Evolutionary conservation across 192 early-diverging fungal genomes (phyloP), one percentile per base, ranked within the genome.

Genomic region (Mycoemilia scoparia): DNA sequence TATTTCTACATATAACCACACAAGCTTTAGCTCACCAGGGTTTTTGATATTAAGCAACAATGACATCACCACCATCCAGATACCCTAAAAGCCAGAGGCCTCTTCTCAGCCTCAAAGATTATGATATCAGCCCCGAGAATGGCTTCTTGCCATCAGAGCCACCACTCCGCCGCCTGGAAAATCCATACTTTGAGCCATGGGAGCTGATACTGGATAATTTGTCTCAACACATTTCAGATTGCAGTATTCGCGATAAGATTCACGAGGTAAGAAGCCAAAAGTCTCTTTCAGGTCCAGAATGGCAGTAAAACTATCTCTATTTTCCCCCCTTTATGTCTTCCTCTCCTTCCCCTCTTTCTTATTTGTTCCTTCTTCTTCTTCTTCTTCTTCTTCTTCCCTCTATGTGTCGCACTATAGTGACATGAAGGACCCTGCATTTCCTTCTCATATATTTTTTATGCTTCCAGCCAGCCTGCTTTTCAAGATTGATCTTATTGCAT

Each of bases 161-260:
- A 22, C 89, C 89, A 24, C 51, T 90, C 38, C 52, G 58, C 4
- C 59, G 83, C 20, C 54, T 96, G 7, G 56, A 77, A 11, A 60
- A 81, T 21, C 64, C 67, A 15, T 80, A 87, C 49, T 96, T 70
- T 58, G 71, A 72, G 23, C 80, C 81, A 1, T 96, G 89, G 92
- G 89, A 93, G 56, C 34, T 29, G 0, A 65, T 81, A 38, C 68
- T 93, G 54, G 74, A 84, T 30, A 47, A 72, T 39, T 73, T 87
- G 52, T 76, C 79, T 33, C 67, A 67, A 14, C 68, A 84, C 17
- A 39, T 82, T 39, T 65, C 93, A 15, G 69, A 69, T 21, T 74
- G 75, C 39, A 62, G 69, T 26, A 52, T 83, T 30, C 63, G 82
- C 36, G 61, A 67, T 24, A 58, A 52, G 13, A 70, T 80, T 5